Evolutionary conservation across 2,329 filamentous ascomycete genomes (phyloP), one percentile per base, ranked within the genome.

Genomic region (Paecilomyces formosus): DNA sequence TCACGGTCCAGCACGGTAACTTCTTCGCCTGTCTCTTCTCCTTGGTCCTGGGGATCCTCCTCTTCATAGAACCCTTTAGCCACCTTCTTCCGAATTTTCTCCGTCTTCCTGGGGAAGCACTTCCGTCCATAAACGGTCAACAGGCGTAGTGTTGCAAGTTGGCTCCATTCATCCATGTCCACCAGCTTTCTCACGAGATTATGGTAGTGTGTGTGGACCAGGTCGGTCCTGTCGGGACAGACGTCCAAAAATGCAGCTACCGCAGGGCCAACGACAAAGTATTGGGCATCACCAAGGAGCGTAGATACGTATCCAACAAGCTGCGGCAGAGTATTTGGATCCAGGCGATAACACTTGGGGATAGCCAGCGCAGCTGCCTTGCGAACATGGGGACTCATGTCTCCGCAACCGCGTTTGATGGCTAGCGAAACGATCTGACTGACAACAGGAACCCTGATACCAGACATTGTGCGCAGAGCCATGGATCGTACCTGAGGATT

Each of bases 101-200:
- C 79, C 8, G 80, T 88, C 70, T 83, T 82, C 57, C 82, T 81
- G 0, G 94, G 92, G 66, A 99, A 99, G 72, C 91, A 97, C 70
- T 85, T 89, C 57, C 94, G 85, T 1, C 90, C 86, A 72, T 99
- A 99, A 22, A 86, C 79, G 1, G 89, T 88, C 85, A 97, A 87
- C 63, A 99, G 79, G 45, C 86, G 84, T 65, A 99, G 71, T 2
- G 89, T 89, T 1, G 91, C 88, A 57, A 97, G 74, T 75, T 99
- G 94, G 50, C 92, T 89, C 94, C 94, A 99, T 76, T 99, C 94
- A 69, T 99, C 94, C 94, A 99, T 99, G 71, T 99, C 94, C 24
- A 97, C 91, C 56, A 97, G 78, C 78, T 97, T 96, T 72, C 86
- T 90, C 62, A 96, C 87, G 62, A 99, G 78, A 35, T 84, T 81